Evolutionary conservation across 176 grass and related monocot species (phyloP).

Genomic region (Triticum timopheevii): DNA sequence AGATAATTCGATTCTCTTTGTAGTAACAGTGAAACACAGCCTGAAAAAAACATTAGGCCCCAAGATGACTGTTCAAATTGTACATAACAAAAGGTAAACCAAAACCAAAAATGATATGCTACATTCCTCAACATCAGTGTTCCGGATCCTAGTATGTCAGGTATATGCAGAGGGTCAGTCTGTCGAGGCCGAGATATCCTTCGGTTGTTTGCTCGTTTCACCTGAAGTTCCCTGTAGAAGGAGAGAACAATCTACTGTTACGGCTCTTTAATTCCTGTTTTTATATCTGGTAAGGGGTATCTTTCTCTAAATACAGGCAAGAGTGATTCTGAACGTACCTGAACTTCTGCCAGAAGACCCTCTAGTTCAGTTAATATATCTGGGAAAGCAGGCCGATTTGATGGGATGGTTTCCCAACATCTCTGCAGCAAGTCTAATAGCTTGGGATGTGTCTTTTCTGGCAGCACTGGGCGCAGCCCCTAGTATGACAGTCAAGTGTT

Average conservation of each 20-base stretch:
- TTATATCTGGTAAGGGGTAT: not conserved
- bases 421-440: slow-evolving; percentile 72
- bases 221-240: slow-evolving; percentile 37
- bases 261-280: not conserved
- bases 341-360: slow-evolving; percentile 66
- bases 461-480: slow-evolving; percentile 78
- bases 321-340: slow-evolving; percentile 46
- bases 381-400: slow-evolving; percentile 67
- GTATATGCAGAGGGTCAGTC: slow-evolving; percentile 44
- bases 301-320: not conserved
- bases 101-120: slow-evolving; percentile 42
- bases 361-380: slow-evolving; percentile 76
- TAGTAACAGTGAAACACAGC: slow-evolving; percentile 32
- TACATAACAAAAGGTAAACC: slow-evolving; percentile 29
- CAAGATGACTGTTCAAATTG: slow-evolving; percentile 44
- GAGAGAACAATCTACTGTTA: not conserved
- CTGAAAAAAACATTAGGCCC: slow-evolving; percentile 33
- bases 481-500: slow-evolving; percentile 33
- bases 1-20: slow-evolving; percentile 11
- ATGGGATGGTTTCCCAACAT: slow-evolving; percentile 81
- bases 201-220: slow-evolving; percentile 20
- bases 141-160: slow-evolving; percentile 37
- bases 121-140: slow-evolving; percentile 43
- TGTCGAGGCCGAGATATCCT: slow-evolving; percentile 17
- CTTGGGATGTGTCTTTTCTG: slow-evolving; percentile 67